Evolutionary conservation across 208 protist species (phyloP).

Genomic region (Acanthamoeba quina): DNA sequence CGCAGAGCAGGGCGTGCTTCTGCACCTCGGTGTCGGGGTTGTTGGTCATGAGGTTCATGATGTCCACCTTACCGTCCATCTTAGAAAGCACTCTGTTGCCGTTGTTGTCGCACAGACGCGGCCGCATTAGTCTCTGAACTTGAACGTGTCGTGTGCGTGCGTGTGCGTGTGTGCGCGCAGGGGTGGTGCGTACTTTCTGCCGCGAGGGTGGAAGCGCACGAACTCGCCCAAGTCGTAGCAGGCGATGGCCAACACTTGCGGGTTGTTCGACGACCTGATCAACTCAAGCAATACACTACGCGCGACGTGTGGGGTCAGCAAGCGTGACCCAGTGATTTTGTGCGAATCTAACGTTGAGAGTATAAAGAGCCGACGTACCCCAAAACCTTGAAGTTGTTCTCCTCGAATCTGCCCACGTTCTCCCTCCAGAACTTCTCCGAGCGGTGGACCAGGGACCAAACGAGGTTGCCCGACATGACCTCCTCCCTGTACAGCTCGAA

Average conservation of each 20-base stretch:
- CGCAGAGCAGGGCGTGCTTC: constrained; percentile 89
- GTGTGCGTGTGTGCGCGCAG: too few species aligned
- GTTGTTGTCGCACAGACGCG: neutral
- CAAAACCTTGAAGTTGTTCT: constrained; percentile 75
- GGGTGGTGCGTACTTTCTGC: constrained; percentile 76
- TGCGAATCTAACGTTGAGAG: too few species aligned
- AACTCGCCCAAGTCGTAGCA: constrained; percentile 90
- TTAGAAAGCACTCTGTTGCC: constrained; percentile 78
- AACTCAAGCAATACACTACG: constrained; percentile 73
- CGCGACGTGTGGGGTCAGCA: too few species aligned
- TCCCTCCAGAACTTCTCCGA: constrained; percentile 90
- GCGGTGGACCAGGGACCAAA: constrained; percentile 88
- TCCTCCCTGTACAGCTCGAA: constrained; percentile 85
- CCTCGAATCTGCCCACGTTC: constrained; percentile 85
- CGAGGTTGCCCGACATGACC: constrained; percentile 81
- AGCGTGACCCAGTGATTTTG: too few species aligned
- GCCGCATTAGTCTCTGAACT: neutral
- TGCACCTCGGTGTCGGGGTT: constrained; percentile 83
- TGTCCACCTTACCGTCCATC: constrained; percentile 82
- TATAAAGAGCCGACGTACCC: too few species aligned
- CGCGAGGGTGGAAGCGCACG: constrained; percentile 84
- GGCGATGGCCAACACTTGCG: constrained; percentile 83
- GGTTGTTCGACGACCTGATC: constrained; percentile 70
- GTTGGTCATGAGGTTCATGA: constrained; percentile 89
- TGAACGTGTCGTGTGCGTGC: neutral